Percentiles rank a stretch among this genome's conserved stretches.
phyloP scores from a whole-genome alignment of 164 flowering plant species.

The Nelumbo lutea region DNA sequence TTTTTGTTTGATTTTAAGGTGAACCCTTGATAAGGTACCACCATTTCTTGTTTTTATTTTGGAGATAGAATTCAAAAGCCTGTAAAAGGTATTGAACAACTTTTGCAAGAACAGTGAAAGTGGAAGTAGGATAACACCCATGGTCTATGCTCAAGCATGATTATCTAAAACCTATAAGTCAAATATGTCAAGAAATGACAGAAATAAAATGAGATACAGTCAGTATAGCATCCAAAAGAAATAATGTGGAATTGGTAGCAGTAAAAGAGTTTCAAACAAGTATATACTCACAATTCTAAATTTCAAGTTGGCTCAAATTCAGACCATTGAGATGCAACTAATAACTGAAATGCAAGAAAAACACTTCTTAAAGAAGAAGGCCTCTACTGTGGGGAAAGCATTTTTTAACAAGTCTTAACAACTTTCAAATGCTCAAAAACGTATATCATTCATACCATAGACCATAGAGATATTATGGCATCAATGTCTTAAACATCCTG shows the following conservation, averaged over 20 bases:
- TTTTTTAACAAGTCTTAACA: not conserved
- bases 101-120: not conserved
- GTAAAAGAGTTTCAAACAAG: not conserved
- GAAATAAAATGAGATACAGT: not conserved
- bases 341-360: not conserved
- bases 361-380: too few relatives aligned
- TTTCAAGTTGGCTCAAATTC: not conserved
- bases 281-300: not conserved
- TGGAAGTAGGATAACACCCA: not conserved
- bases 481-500: not conserved
- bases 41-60: too few relatives aligned
- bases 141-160: not conserved
- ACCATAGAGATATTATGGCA: not conserved
- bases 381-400: not conserved
- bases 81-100: not conserved
- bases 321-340: not conserved
- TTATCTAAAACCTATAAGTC: not conserved
- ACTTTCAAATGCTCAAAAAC: not conserved
- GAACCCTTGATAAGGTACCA: too few relatives aligned
- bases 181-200: not conserved
- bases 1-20: too few relatives aligned
- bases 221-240: not conserved
- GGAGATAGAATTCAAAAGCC: not conserved
- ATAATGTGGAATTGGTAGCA: not conserved
- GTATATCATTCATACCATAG: too few relatives aligned